A percentile compares a stretch with the other conserved stretches of the same genome.
Evolutionary conservation across 371 early-diverging fungal genomes (phyloP).

Genomic region (Mortierella sp.): DNA sequence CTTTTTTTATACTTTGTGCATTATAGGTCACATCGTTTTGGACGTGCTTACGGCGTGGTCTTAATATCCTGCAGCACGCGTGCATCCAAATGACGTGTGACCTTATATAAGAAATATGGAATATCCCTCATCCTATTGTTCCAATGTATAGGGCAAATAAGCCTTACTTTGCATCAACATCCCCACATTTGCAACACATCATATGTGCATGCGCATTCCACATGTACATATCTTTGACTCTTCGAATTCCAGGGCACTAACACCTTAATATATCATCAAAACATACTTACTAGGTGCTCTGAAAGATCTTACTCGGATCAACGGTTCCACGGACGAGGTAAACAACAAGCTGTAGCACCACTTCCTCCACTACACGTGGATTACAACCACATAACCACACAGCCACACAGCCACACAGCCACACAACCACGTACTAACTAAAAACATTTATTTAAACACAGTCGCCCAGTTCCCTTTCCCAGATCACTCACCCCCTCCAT

Average conservation of each 20-base stretch:
- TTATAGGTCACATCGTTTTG: not conserved
- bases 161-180: not conserved
- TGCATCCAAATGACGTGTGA: conserved; percentile 2
- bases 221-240: no score
- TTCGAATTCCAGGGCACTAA: not conserved
- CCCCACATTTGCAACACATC: not conserved
- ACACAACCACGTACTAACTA: not conserved
- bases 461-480: conserved; percentile 71
- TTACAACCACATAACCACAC: not conserved
- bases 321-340: conserved; percentile 59
- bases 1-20: not conserved
- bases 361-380: no score
- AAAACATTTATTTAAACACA: conserved; percentile 2
- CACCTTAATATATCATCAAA: not conserved
- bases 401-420: not conserved
- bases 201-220: not conserved
- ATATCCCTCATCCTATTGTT: not conserved
- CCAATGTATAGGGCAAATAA: not conserved
- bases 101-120: not conserved
- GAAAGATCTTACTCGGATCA: conserved; percentile 65
- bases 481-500: conserved; percentile 80
- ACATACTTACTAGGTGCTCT: conserved; percentile 59
- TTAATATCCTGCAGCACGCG: not conserved
- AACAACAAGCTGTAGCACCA: not conserved
- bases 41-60: not conserved